A percentile compares a stretch with the other conserved stretches of the same genome.
These are phyloP conservation scores for Teratosphaeria viscida DNA, from an alignment of 2,329 filamentous ascomycete genomes.

Conservation along the genomic window DNA sequence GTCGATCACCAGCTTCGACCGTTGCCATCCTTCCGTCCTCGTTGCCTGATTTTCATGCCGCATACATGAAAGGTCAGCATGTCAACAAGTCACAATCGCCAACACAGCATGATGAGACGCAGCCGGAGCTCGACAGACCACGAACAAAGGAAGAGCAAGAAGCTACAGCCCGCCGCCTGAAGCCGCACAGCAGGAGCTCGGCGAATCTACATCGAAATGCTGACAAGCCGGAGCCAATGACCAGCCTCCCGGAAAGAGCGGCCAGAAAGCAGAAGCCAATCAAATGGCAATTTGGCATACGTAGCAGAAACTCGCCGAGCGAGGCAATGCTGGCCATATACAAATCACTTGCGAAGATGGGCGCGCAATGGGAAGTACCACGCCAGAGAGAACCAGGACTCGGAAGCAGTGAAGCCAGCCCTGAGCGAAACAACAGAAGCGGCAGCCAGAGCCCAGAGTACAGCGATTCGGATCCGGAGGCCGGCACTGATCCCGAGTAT, in stretches of 20 bases:
- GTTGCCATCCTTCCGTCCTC: conserved; percentile 88
- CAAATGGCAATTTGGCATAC: conserved; percentile 96
- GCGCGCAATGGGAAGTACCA: conserved; percentile 70
- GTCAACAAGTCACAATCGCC: conserved; percentile 26
- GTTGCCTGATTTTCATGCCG: conserved; percentile 79
- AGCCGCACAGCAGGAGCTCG: conserved; percentile 66
- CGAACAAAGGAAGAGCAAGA: conserved; percentile 57
- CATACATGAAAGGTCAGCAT: conserved; percentile 64
- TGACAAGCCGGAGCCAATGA: conserved; percentile 43
- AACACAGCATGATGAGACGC: conserved; percentile 30
- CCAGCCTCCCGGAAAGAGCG: conserved; percentile 37
- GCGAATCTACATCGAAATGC: conserved; percentile 13
- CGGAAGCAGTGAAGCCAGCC: conserved; percentile 27
- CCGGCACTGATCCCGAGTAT: conserved; percentile 29
- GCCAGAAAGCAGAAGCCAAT: conserved; percentile 50
- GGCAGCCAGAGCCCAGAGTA: conserved; percentile 27
- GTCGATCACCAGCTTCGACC: conserved; percentile 52
- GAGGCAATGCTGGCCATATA: conserved; percentile 94
- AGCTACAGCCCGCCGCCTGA: conserved; percentile 68
- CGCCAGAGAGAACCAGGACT: conserved; percentile 20
- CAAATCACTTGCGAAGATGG: conserved; percentile 77
- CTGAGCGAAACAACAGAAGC: conserved; percentile 13
- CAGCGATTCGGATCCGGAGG: conserved; percentile 28
- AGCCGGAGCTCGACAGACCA: conserved; percentile 32
- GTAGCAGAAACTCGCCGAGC: conserved; percentile 84